These are phyloP conservation scores for Hortiboletus flavorubellus DNA, from an alignment of 768 basidiomycete genomes.

Conservation along the genomic window DNA sequence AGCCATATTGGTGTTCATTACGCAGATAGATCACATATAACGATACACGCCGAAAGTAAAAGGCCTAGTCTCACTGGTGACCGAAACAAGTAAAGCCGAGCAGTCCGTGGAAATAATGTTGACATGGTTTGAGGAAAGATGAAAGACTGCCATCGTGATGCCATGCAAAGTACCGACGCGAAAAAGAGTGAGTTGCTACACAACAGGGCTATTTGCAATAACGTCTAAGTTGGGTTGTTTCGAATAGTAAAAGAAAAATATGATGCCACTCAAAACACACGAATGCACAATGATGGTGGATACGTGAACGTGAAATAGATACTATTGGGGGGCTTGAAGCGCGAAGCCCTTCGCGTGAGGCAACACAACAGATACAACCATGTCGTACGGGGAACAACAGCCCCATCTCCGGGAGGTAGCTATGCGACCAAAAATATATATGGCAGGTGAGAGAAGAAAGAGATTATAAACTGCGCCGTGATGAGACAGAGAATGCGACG, in stretches of 20 bases:
- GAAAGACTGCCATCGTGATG: not conserved
- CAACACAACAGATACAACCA: constrained; percentile 25
- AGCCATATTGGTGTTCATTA: not conserved
- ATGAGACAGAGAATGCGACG: constrained; percentile 5
- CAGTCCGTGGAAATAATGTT: not conserved
- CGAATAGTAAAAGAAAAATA: not conserved
- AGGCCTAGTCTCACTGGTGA: not conserved
- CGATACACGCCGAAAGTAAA: not conserved
- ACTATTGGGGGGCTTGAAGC: constrained; percentile 41
- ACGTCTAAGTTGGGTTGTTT: not conserved
- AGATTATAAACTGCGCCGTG: constrained; percentile 1
- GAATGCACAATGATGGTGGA: not conserved
- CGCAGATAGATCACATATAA: not conserved
- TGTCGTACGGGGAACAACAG: constrained; percentile 14
- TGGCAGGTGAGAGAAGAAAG: constrained; percentile 21
- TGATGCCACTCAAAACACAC: not conserved
- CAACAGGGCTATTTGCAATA: not conserved
- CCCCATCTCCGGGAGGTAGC: constrained; percentile 13
- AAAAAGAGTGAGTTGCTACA: not conserved
- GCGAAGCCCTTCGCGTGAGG: constrained; percentile 52
- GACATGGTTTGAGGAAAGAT: not conserved
- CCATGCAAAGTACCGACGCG: not conserved
- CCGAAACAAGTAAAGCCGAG: not conserved
- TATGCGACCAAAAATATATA: constrained; percentile 32
- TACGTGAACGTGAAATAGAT: constrained; percentile 14